Conservation (phyloP, 2,329 filamentous ascomycete genomes). For the Exophiala alcalophila region DNA sequence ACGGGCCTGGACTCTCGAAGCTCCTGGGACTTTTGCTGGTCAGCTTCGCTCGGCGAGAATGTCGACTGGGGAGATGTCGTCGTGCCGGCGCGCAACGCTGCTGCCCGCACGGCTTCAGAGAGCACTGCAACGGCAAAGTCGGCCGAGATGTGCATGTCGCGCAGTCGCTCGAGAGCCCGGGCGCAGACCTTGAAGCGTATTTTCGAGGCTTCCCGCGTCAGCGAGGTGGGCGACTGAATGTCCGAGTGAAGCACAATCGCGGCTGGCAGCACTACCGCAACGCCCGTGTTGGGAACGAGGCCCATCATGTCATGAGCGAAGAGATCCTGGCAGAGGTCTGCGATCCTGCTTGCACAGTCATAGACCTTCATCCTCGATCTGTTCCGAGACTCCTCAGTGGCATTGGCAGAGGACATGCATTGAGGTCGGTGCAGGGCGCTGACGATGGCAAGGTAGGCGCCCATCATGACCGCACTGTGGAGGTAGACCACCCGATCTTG, state of each 20-base stretch:
- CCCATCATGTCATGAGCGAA: conserved; percentile 1
- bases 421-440: conserved; percentile 88
- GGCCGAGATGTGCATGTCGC: background rate
- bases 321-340: background rate
- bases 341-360: background rate
- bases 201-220: background rate
- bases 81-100: too few species aligned
- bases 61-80: too few species aligned
- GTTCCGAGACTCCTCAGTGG: background rate
- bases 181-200: background rate
- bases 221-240: background rate
- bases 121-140: background rate
- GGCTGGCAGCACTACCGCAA: background rate
- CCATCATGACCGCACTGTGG: conserved; percentile 78
- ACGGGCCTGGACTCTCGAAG: too few species aligned
- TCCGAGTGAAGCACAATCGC: conserved; percentile 1
- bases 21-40: too few species aligned
- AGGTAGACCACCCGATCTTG: conserved; percentile 46
- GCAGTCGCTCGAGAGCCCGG: background rate
- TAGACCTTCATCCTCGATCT: background rate
- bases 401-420: background rate
- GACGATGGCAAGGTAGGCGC: conserved; percentile 91
- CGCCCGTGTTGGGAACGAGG: conserved; percentile 5
- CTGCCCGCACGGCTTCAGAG: too few species aligned
- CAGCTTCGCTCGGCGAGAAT: too few species aligned